These are phyloP conservation scores for Warburgia ugandensis DNA, from an alignment of 164 flowering plant genomes.

Conservation along the genomic window DNA sequence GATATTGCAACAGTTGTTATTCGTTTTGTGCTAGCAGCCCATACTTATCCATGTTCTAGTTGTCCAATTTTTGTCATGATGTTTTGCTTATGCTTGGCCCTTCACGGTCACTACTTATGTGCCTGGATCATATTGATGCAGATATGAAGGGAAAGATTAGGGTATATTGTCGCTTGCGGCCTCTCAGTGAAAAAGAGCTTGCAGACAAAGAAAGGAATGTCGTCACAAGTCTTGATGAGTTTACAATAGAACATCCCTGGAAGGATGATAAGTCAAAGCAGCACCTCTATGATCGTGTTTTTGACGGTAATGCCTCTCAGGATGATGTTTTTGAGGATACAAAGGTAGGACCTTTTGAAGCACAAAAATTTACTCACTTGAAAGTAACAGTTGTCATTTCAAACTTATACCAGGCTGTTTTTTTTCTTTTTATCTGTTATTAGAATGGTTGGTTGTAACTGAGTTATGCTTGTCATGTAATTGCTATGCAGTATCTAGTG, in stretches of 20 bases:
- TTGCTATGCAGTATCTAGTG: conserved; percentile 71
- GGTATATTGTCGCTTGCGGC: conserved; percentile 86
- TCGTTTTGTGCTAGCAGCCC: neutral
- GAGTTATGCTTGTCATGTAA: neutral
- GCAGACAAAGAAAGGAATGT: conserved; percentile 51
- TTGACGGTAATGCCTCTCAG: conserved; percentile 74
- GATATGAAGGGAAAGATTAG: conserved; percentile 99
- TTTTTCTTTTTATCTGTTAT: neutral
- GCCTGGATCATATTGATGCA: conserved; percentile 17
- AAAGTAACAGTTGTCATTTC: no score
- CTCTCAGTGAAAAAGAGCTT: conserved; percentile 68
- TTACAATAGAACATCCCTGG: conserved; percentile 92
- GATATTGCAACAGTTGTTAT: neutral
- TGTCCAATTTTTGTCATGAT: neutral
- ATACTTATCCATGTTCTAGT: no score
- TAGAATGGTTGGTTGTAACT: no score
- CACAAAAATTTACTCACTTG: no score
- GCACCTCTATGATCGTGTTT: conserved; percentile 82
- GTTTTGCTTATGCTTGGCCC: neutral
- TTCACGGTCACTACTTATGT: neutral
- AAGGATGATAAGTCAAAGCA: conserved; percentile 84
- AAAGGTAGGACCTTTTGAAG: no score
- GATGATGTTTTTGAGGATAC: conserved; percentile 95
- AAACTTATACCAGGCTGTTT: no score
- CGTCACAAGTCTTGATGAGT: conserved; percentile 58